These are phyloP conservation scores for Diaporthe vexans DNA, from an alignment of 2,329 filamentous ascomycete species.

Conservation along the genomic window DNA sequence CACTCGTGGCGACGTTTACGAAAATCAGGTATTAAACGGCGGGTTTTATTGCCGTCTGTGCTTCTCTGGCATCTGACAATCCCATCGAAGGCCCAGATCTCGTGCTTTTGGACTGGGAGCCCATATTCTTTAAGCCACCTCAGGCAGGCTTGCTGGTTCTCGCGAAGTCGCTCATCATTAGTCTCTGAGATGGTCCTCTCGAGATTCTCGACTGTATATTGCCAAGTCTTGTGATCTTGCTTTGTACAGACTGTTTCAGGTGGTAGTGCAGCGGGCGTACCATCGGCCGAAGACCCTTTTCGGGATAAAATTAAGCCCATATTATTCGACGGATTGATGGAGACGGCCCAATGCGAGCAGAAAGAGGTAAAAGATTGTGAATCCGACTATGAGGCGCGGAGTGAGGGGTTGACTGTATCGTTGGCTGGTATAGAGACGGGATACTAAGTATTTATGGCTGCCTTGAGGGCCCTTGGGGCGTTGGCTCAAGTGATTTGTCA, in stretches of 20 bases:
- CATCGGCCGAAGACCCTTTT: neutral
- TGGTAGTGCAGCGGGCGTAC: neutral
- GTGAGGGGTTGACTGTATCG: neutral
- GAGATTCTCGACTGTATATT: neutral
- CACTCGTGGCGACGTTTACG: neutral
- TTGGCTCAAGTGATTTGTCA: neutral
- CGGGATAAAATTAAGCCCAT: neutral
- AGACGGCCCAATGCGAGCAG: neutral
- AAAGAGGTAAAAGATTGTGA: neutral
- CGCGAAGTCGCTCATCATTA: neutral
- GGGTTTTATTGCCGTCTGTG: neutral
- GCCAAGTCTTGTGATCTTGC: neutral
- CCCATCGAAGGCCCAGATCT: conserved; percentile 5
- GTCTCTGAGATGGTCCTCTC: neutral
- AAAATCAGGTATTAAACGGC: neutral
- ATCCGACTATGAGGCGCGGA: neutral
- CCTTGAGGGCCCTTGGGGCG: neutral
- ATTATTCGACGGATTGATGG: neutral
- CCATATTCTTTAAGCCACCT: neutral
- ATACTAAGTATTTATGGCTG: neutral
- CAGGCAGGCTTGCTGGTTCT: neutral
- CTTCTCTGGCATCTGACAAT: neutral
- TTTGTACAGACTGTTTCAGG: conserved; percentile 3
- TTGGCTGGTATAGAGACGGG: neutral
- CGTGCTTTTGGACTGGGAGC: neutral